Evolutionary conservation across 164 flowering plant species (phyloP).

Genomic region (Nymphaea colorata): DNA sequence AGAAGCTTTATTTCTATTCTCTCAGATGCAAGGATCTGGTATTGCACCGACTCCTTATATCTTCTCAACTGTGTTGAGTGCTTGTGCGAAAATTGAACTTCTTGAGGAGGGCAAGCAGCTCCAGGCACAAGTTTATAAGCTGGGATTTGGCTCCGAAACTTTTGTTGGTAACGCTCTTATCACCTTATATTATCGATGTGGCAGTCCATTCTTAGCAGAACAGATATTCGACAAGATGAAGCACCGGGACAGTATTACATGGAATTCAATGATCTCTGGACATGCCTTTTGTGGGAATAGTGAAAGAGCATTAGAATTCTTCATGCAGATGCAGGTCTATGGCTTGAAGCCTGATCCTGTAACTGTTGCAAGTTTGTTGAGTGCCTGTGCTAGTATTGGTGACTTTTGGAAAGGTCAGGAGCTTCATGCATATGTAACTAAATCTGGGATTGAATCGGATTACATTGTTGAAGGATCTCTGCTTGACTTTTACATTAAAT

Average conservation of each 20-base stretch:
- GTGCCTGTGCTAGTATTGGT: constrained; percentile 15
- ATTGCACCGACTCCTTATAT: constrained; percentile 16
- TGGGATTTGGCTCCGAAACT: constrained; percentile 17
- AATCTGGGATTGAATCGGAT: constrained; percentile 15
- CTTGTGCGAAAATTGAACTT: constrained; percentile 13
- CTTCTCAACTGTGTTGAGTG: constrained; percentile 17
- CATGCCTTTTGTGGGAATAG: constrained; percentile 14
- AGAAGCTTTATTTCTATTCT: constrained; percentile 17
- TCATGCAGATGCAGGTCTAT: constrained; percentile 15
- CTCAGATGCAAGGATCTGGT: constrained; percentile 8
- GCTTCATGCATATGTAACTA: constrained; percentile 15
- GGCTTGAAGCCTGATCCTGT: constrained; percentile 18
- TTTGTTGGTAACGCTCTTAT: constrained; percentile 22
- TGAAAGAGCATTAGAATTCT: constrained; percentile 14
- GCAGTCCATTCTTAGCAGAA: constrained; percentile 13
- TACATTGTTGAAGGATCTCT: constrained; percentile 20
- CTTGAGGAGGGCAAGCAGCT: constrained; percentile 19
- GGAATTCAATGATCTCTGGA: constrained; percentile 21
- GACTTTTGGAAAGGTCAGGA: constrained; percentile 14
- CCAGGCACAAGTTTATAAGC: constrained; percentile 14
- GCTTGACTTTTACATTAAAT: constrained; percentile 20
- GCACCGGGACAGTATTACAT: constrained; percentile 13
- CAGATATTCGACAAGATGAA: constrained; percentile 12
- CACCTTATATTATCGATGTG: constrained; percentile 12
- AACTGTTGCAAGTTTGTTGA: constrained; percentile 17